Base-by-base conservation (phyloP, 2,329 filamentous ascomycete species). In the Aurifilum marmelostoma region DNA sequence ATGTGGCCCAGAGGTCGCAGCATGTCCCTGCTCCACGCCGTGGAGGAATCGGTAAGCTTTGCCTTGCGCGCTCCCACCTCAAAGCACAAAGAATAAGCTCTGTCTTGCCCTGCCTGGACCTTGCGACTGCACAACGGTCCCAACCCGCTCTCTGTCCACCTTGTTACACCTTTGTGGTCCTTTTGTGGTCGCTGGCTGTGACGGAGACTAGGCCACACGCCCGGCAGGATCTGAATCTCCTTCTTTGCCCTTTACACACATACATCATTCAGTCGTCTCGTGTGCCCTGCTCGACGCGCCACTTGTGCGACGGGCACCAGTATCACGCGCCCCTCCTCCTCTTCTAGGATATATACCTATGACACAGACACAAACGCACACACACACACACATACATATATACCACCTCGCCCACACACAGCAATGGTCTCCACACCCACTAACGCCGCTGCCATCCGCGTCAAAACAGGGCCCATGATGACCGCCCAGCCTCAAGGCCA, bases 381-480 rank as follows among this genome's bases (percentile, higher is more conserved):
- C 11, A 34, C 16, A 59, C 8, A 37, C 56, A 37, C 12, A n/a
- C 32, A 58, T 14, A 21, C 16, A 58, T 6, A 37, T 21, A 29
- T 11, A 61, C 6, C 58, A 11, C 50, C 3, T 27, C 12, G 3
- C 6, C n/a, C 7, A 16, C 9, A 7, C 43, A n/a, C 27, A 41
- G 34, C 64, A n/a, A 66, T 66, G 65, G 56, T 56, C 18, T 12
- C 52, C 52, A 56, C 65, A 27, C 65, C 65, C 1, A 52, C 67
- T 72, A 67, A 67, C 41, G 18, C 52, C 64, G 50, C 47, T 52
- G 56, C 65, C 52, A 54, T 62, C 47, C 69, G 62, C 41, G 54
- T 56, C 59, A 56, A 63, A 66, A 66, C 74, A 87, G 85, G 85
- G 39, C 84, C 85, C 70, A 87, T 87, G 83, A 87, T 87, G 83